Evolutionary conservation across 2,329 filamentous ascomycete genomes (phyloP), one percentile per base, ranked within the genome.

Genomic region (Fusarium oligoseptatum): DNA sequence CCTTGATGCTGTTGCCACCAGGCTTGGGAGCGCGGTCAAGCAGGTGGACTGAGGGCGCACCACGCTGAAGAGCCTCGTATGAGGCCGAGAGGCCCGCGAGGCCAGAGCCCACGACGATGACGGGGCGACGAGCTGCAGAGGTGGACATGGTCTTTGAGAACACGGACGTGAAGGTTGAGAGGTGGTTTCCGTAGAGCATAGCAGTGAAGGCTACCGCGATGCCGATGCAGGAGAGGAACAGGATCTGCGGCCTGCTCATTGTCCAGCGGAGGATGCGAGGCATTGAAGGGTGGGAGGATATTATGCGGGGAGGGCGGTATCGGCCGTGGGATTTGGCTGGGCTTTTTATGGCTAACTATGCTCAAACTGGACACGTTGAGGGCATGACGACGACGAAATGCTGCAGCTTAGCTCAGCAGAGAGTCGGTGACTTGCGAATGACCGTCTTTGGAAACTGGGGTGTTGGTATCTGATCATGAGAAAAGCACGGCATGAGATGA

Each of bases 1-100:
- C 91, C 81, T 92, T 92, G 81, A 92, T 91, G 76, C 87, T 90
- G 76, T 92, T 92, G 2, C 90, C 90, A 39, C 91, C 91, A 0
- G 90, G 89, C 76, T 90, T 91, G 3, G 86, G 77, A 0, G 87
- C 86, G 22, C 90, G 88, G 67, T 93, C 91, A 14, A 93, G 84
- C 60, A 93, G 84, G 36, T 85, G 84, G 1, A 93, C 91, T 0
- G 85, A 80, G 2, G 76, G 75, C 1, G 88, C 84, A 43, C 87
- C 86, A 14, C 86, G 84, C 4, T 84, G 81, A 6, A 92, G 82
- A 8, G 92, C 87, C 68, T 89, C 85, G 45, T 88, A 86, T 4
- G 90, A 88, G 20, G 91, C 90, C 2, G 88, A 87, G 1, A 93
- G 84, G 3, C 91, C 91, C 7, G 91, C 90, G 1, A 93, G 87